Evolutionary conservation across 2,329 filamentous ascomycete species (phyloP), one percentile per base, ranked within the genome.

Genomic region (Colletotrichum incanum): DNA sequence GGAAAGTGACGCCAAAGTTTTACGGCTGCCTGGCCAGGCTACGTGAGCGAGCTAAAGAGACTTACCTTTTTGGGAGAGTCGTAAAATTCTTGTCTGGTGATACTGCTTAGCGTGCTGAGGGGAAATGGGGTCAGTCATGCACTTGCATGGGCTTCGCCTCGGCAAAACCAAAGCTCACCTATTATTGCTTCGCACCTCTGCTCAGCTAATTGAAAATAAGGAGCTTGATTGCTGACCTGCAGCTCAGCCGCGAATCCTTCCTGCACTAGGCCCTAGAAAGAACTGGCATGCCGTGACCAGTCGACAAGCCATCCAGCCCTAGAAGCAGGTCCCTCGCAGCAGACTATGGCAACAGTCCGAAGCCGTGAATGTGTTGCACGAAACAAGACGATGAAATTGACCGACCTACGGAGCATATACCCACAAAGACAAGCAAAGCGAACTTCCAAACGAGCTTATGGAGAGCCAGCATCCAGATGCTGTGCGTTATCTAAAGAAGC

Each of bases 171-270:
- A 31, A 28, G n/a, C 26, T 34, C 41, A 16, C 58, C 37, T 41
- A 45, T 14, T 20, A 45, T 20, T 20, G 23, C 18, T 28, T 31
- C 39, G 23, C 11, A n/a, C 5, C 2, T 23, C 5, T 18, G 31
- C 20, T 14, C 7, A 34, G 6, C 5, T 50, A 37, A 47, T 5
- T 20, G n/a, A 20, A 18, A 23, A 28, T 14, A 23, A 18, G 45
- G 16, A 47, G 41, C 28, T 31, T 39, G 23, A 23, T 39, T 43
- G 39, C 39, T 50, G 63, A 31, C 52, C 23, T 34, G 28, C 26
- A 47, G 26, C 52, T 65, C 28, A 56, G 52, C 50, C 50, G 39
- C 26, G n/a, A 56, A 65, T 58, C 41, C 63, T 52, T 31, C 16
- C 7, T 3, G 39, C n/a, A 6, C 12, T 31, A 20, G 20, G 6